phyloP scores from a whole-genome alignment of 176 grass and related monocot genomes.

The Dactylis glomerata region DNA sequence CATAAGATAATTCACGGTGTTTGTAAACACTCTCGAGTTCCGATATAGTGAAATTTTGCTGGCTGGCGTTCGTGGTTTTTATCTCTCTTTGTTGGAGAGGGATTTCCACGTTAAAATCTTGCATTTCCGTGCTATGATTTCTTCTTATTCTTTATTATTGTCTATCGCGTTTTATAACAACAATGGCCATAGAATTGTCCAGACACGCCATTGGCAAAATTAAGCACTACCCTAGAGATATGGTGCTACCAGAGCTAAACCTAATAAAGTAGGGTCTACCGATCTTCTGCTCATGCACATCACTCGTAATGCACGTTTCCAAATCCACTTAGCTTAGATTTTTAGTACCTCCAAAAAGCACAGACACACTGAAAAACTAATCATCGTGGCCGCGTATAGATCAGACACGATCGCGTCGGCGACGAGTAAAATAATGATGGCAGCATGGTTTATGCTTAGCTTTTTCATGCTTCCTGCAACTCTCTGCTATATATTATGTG shows the following conservation, averaged over 20 bases:
- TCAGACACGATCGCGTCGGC: conserved; percentile 49
- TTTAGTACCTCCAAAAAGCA: conserved; percentile 39
- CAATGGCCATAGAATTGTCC: conserved; percentile 25
- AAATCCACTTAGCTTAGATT: conserved; percentile 47
- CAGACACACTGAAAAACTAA: not conserved
- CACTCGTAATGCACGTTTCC: conserved; percentile 58
- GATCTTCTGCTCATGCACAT: conserved; percentile 6
- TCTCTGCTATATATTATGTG: not conserved
- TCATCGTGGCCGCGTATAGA: conserved; percentile 44
- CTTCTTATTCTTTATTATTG: too few relatives aligned
- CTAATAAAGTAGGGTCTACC: not conserved
- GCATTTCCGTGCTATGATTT: too few relatives aligned
- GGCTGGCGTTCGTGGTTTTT: too few relatives aligned
- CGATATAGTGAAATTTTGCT: too few relatives aligned
- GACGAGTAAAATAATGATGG: conserved; percentile 46
- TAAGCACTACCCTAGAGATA: not conserved
- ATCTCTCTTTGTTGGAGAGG: too few relatives aligned
- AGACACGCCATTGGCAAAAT: conserved; percentile 18
- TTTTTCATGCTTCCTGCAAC: conserved; percentile 11
- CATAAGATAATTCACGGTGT: too few relatives aligned
- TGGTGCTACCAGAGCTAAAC: not conserved
- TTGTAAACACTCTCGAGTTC: too few relatives aligned
- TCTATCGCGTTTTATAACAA: too few relatives aligned
- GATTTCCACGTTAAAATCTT: too few relatives aligned
- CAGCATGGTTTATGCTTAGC: conserved; percentile 23